These are phyloP conservation scores for Chrysoporthe cubensis DNA, from an alignment of 2,329 filamentous ascomycete genomes.

Conservation along the genomic window DNA sequence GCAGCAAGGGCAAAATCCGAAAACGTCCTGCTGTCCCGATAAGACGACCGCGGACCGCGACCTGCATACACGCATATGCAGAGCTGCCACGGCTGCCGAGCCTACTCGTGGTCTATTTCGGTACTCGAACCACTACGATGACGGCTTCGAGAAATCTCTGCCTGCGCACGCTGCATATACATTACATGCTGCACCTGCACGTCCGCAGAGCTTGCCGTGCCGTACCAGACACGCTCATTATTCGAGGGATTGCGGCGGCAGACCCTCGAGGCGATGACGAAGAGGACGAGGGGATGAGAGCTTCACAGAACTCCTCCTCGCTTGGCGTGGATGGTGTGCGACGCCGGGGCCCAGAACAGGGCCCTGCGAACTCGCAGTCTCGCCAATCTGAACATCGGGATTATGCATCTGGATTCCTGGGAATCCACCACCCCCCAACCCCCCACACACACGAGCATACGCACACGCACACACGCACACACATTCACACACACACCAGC, in stretches of 20 bases:
- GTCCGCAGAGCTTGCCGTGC: background rate
- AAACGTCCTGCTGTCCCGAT: background rate
- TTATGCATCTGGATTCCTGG: slow-evolving; percentile 26
- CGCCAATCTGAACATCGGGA: slow-evolving; percentile 29
- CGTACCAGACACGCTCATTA: background rate
- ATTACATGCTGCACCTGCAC: slow-evolving; percentile 4
- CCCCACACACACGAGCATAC: background rate
- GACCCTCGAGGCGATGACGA: background rate
- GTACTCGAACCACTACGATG: background rate
- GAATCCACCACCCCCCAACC: background rate
- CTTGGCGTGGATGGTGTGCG: background rate
- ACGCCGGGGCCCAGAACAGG: slow-evolving; percentile 13
- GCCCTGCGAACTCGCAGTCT: slow-evolving; percentile 15
- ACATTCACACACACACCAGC: background rate
- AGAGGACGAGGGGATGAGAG: background rate
- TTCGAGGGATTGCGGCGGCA: background rate
- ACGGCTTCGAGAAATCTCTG: slow-evolving; percentile 11
- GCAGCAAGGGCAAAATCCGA: slow-evolving; percentile 1
- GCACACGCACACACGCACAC: background rate
- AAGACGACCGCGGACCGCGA: background rate
- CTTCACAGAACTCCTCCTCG: background rate
- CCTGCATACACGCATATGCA: background rate
- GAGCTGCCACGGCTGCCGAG: background rate
- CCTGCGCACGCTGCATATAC: slow-evolving; percentile 11
- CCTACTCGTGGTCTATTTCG: background rate